Base-by-base conservation (phyloP, 23 red algal species). In the Gracilaria domingensis region DNA sequence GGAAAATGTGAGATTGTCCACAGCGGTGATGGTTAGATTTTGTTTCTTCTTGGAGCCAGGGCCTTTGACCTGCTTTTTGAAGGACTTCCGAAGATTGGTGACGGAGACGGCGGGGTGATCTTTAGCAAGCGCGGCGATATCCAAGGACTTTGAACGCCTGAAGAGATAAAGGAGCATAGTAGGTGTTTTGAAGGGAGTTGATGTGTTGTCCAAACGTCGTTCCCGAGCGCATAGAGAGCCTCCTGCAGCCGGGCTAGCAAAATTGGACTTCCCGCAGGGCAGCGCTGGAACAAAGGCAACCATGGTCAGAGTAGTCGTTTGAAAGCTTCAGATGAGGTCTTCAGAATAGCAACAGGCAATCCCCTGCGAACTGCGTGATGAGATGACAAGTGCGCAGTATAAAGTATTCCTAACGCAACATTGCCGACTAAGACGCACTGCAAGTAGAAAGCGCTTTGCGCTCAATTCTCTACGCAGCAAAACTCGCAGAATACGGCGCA, bases 1-100 rank as follows among this genome's bases (percentile, higher is more conserved):
- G 17, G 80, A 70, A 24, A 98, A 85, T 34, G 88, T 90, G 78
- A 98, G 79, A 38, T 82, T 79, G 42, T 93, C 85, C 14, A 97
- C 42, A 20, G 95, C 95, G 13, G 54, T 82, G 71, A 94, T 88
- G 69, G 36, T 84, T 12, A 59, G 39, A 59, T 83, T 76, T 50
- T 92, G 55, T 30, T 55, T 54, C 51, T 83, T 92, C 44, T 59
- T 62, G 13, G 51, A 58, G 5, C 67, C 67, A 32, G 65, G 33
- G 38, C 87, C 87, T 30, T 80, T 81, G 42, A 90, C 73, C 35
- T 51, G 78, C 51, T 83, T 84, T 56, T 84, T 92, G 67, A 92
- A 92, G 16, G 89, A 39, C 42, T 92, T 92, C 13, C 66, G 89
- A 32, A 92, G 89, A 60, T 84, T 77, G 20, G 66, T 44, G 34